Evolutionary conservation across 2,329 filamentous ascomycete species (phyloP), one percentile per base, ranked within the genome.

Genomic region (Didymella pomorum): DNA sequence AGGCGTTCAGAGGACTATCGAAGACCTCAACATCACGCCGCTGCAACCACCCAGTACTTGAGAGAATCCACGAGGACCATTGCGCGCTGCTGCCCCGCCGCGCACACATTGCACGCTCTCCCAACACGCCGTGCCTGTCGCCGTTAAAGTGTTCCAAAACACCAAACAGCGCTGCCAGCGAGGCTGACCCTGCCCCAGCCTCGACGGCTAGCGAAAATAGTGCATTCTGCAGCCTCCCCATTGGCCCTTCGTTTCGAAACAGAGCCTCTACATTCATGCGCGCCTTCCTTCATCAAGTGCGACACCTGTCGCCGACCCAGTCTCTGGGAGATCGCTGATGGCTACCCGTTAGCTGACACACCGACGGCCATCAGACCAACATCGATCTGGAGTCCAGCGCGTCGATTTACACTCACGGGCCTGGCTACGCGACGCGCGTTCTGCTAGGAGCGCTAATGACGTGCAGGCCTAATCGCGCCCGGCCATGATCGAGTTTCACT

Each of bases 181-280:
- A 60, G 46, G 50, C 44, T 43, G 23, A n/a, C 46, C 44, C 28
- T 39, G 47, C 20, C 47, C 52, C 21, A 31, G 37, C 37, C 56
- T 45, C 25, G 31, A 42, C 31, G 42, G 28, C 39, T 25, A 6
- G 28, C 31, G 52, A 45, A 45, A 62, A 60, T 48, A 61, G 60
- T 44, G 37, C 14, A 35, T n/a, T 45, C 35, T 52, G 48, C 46
- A 12, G 47, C 31, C 23, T 21, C 31, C 51, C 52, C 33, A 66
- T 65, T 63, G 56, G 65, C 53, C 44, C 44, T 52, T 20, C 11
- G 56, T 66, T 66, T 62, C 52, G 43, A 60, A 54, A 58, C 62
- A n/a, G 23, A 46, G 31, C 47, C 23, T 41, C 39, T 16, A 18
- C 16, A 21, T 50, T 48, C 43, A 58, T 58, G 56, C 56, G 29